Evolutionary conservation across 257 asterid species (phyloP).

Genomic region (Apocynum venetum): DNA sequence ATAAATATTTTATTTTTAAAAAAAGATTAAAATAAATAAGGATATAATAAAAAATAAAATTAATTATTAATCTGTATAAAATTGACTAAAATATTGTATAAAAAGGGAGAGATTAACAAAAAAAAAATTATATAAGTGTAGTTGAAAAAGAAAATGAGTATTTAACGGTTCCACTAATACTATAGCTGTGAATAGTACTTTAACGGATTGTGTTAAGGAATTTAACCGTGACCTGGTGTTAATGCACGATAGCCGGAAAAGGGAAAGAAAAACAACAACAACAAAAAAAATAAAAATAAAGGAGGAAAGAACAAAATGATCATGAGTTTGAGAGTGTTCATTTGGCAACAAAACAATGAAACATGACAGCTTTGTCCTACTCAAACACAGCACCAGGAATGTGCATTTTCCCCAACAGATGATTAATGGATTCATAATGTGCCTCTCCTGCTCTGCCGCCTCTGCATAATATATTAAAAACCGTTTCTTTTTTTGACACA

Average conservation of each 20-base stretch:
- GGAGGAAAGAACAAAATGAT: conserved; percentile 2
- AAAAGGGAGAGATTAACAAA: too few species aligned
- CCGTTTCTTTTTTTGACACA: neutral
- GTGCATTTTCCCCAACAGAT: neutral
- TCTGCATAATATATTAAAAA: neutral
- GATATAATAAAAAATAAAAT: too few species aligned
- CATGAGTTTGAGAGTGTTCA: neutral
- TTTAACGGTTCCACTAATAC: too few species aligned
- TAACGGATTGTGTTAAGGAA: too few species aligned
- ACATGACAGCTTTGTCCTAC: conserved; percentile 14
- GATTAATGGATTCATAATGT: neutral
- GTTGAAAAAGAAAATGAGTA: too few species aligned
- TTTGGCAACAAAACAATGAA: conserved; percentile 8
- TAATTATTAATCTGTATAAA: too few species aligned
- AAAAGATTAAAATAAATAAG: too few species aligned
- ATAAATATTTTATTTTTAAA: too few species aligned
- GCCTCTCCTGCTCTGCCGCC: neutral
- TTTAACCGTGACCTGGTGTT: too few species aligned
- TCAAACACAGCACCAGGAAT: neutral
- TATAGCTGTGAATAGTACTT: too few species aligned
- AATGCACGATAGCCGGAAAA: neutral
- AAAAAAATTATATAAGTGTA: too few species aligned
- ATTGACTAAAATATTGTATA: too few species aligned
- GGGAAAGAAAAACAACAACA: neutral
- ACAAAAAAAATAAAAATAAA: neutral